Evolutionary conservation across 495 filamentous ascomycete species (phyloP), one percentile per base, ranked within the genome.

Genomic region (Echria macrotheca): DNA sequence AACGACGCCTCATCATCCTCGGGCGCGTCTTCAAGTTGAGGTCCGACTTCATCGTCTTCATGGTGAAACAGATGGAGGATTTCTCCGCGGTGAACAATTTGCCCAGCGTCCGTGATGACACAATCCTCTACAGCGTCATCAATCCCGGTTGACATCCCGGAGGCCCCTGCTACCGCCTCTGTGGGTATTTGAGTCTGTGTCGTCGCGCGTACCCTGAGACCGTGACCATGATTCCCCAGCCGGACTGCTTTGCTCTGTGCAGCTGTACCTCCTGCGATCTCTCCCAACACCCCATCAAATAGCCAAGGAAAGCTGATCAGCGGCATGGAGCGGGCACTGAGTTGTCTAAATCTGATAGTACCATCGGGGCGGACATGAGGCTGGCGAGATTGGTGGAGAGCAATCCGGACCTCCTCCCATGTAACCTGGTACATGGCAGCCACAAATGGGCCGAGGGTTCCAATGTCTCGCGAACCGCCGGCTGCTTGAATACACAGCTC

Each of bases 301-400:
- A 97, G 61, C 94, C 93, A 99, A 0, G 93, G 91, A 57, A 96
- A 97, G 56, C 83, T 91, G 58, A 96, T 93, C 18, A 97, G 65
- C 0, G 94, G 93, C 71, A 89, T 79, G 5, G 67, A 66, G 5
- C 70, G 69, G 0, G 68, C 58, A 4, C 64, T 66, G 50, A 72
- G 68, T 9, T 56, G 54, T n/a, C 62, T 41, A 38, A 53, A 48
- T 22, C 64, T 64, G 6, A 64, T 45, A 6, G 63, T 60, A 21
- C 68, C 64, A 2, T 71, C 66, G 0, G 57, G 64, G 2, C 68
- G 56, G 0, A 66, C 50, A 39, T 71, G 57, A 1, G 60, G 56
- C 28, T 73, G 68, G 10, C 68, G 52, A 6, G 58, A 53, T 48
- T 79, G 72, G 12, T 61, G 49, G 0, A 86, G 58, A 0, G 82